Evolutionary conservation across 257 asterid species (phyloP).

Genomic region (Mentha longifolia): DNA sequence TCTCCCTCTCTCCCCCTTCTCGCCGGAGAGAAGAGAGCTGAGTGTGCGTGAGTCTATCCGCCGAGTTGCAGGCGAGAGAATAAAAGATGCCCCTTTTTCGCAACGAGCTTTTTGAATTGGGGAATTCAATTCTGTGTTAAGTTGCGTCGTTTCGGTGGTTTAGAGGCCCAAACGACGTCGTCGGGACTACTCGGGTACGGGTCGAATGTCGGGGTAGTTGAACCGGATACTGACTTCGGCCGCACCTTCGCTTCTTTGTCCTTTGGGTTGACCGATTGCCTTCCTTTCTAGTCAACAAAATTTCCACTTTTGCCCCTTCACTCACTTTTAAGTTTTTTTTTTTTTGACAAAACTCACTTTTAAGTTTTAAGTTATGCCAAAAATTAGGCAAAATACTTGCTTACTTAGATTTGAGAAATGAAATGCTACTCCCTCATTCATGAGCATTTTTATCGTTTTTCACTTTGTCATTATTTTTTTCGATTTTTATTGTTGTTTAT

Average conservation of each 20-base stretch:
- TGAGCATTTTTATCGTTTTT: no score
- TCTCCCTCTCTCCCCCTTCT: constrained; percentile 27
- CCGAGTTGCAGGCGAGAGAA: constrained; percentile 43
- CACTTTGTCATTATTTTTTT: no score
- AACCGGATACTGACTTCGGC: constrained; percentile 15
- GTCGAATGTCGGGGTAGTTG: constrained; percentile 15
- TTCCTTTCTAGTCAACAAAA: constrained; percentile 16
- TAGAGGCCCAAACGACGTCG: constrained; percentile 21
- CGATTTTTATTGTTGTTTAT: no score
- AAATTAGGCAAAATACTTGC: no score
- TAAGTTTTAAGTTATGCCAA: no score
- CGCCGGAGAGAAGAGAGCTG: constrained; percentile 45
- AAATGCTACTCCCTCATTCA: no score
- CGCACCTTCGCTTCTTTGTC: constrained; percentile 36
- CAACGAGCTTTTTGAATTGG: constrained; percentile 27
- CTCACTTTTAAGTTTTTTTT: no score
- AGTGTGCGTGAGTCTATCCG: constrained; percentile 33
- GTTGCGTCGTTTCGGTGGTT: constrained; percentile 36
- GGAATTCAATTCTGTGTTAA: constrained; percentile 28
- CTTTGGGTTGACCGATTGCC: constrained; percentile 26
- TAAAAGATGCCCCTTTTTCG: constrained; percentile 30
- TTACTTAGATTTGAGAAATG: no score
- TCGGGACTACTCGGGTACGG: constrained; percentile 25
- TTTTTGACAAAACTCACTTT: no score
- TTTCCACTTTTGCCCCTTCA: neutral